Evolutionary conservation across 345 rosid species (phyloP).

Genomic region (Psidium friedrichsthalianum): DNA sequence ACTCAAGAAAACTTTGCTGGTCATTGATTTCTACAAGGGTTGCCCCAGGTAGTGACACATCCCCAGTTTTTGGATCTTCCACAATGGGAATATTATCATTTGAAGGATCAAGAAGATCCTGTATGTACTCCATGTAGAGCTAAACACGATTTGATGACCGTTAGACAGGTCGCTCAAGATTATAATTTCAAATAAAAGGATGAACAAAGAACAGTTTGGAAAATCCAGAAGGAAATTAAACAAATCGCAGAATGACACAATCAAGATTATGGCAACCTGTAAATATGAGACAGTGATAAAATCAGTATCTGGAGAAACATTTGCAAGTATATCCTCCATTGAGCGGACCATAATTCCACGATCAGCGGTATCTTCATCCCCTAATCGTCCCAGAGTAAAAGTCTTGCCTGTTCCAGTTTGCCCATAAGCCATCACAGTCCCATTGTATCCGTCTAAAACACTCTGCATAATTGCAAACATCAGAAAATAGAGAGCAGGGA

Average conservation of each 20-base stretch:
- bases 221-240: background rate
- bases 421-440: constrained; percentile 98
- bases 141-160: constrained; percentile 11
- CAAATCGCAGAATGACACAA: background rate
- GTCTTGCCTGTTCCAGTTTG: constrained; percentile 99
- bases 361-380: constrained; percentile 86
- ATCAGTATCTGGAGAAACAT: constrained; percentile 63
- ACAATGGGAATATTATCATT: constrained; percentile 90
- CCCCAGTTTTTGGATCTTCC: constrained; percentile 95
- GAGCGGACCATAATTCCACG: constrained; percentile 99
- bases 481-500: background rate
- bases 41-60: constrained; percentile 93
- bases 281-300: constrained; percentile 77
- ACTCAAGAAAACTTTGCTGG: constrained; percentile 64
- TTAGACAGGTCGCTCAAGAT: background rate
- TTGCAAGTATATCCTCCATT: constrained; percentile 82
- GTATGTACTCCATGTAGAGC: constrained; percentile 98
- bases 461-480: constrained; percentile 35
- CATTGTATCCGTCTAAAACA: constrained; percentile 97
- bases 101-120: constrained; percentile 85
- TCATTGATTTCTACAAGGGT: constrained; percentile 69
- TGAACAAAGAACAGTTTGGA: background rate
- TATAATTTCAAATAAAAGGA: background rate
- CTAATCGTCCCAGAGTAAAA: constrained; percentile 82
- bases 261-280: constrained; percentile 41